Evolutionary conservation across 768 basidiomycete species (phyloP), one percentile per base, ranked within the genome.

Genomic region (Hortiboletus campestris): DNA sequence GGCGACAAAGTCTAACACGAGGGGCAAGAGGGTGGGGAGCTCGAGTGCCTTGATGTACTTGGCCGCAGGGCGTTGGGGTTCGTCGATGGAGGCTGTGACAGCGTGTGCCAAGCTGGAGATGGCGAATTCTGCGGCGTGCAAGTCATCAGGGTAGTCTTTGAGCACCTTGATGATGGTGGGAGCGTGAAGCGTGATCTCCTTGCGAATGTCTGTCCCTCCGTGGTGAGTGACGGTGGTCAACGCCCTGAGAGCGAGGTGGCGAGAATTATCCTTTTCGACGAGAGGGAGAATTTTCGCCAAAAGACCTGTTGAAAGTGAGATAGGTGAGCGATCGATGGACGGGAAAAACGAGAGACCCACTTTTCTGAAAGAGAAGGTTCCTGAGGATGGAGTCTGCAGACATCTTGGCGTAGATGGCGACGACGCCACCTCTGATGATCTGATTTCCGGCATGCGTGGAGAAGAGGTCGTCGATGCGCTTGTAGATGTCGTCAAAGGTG

Each of bases 331-430:
- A 5, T 6, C 29, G 28, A 42, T n/a, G 1, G 38, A n/a, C 16
- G 11, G 32, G 14, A 25, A 25, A 11, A 12, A 40, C 35, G 32
- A 48, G 43, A 58, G 5, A 51, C 53, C 7, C 2, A 85, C 85
- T 85, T 75, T 77, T 77, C 35, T 78, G 73, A 60, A 84, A 79
- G 16, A 88, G 71, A 55, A 82, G 81, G 67, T 85, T 79, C 17
- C 86, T 74, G 52, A 86, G 67, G 36, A 86, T 72, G 3, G 82
- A 75, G 64, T 86, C 85, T 0, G 74, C 76, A 32, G 77, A 85
- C 81, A 87, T 83, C 62, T 82, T 83, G 16, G 84, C 78, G 58
- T 80, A 85, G 46, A 88, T 82, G 9, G 79, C 82, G 9, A 84
- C 74, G 42, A 87, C 80, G 0, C 80, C 84, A 1, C 83, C 84